Base-by-base conservation (phyloP, 805 yeast genomes). In the Kodamaea jinghongensis region DNA sequence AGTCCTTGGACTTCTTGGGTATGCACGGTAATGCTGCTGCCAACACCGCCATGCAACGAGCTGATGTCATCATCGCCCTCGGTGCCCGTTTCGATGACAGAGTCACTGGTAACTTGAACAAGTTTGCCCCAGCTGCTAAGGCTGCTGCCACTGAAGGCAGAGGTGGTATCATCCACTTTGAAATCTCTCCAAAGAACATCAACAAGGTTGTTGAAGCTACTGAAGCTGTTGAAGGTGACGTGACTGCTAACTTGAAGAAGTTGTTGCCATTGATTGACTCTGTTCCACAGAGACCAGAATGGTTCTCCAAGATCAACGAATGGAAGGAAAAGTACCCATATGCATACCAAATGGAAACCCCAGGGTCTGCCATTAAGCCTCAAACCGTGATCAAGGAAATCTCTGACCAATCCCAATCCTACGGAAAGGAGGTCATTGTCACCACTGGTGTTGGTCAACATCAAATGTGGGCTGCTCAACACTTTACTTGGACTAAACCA, bases 391-490 rank as follows among this genome's bases (percentile, higher is more conserved):
- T 93, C 48, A 63, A 74, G 32, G 91, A 86, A 65, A 75, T 93
- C 41, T 79, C 93, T 2, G 75, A 79, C 46, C 82, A 89, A 52
- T 81, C 89, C 23, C 63, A 69, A 36, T 76, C 70, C 39, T 74
- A 76, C 41, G 73, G 72, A 48, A 86, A 79, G 57, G 90, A 86
- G 52, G 89, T 87, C 43, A 79, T 90, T 54, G 83, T 91, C 53
- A 85, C 98, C 39, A 93, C 99, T 27, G 99, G 99, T 75, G 98
- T 93, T 38, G 99, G 99, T 45, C 99, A 93, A 75, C 99, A 91
- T 76, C 99, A 91, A 73, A 91, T 91, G 99, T 91, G 99, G 99
- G 95, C 98, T 28, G 98, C 98, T 20, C 99, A 93, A 71, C 90
- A 89, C 67, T 90, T 86, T 80, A 79, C 89, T 38, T 91, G 97